These are phyloP conservation scores for Moesziomyces sp. DNA, from an alignment of 1,284 basidiomycete genomes.

Conservation along the genomic window DNA sequence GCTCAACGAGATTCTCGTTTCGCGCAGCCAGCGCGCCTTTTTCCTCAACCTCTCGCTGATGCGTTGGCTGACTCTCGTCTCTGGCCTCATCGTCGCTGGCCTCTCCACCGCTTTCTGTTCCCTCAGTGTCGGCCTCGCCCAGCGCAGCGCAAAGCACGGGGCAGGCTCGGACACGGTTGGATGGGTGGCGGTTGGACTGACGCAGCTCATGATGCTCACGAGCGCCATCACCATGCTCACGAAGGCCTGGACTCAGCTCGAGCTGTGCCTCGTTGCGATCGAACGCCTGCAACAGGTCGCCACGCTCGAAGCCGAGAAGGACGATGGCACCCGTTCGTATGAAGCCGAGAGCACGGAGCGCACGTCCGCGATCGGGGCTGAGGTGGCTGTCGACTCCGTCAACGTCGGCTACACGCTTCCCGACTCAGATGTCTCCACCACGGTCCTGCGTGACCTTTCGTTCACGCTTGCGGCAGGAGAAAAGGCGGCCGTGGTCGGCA, in stretches of 20 bases:
- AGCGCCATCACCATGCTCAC: conserved; percentile 3
- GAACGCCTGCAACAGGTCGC: conserved; percentile 5
- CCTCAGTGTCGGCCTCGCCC: too few species aligned
- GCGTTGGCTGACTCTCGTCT: conserved; percentile 1
- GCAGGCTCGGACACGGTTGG: too few species aligned
- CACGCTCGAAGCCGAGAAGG: not conserved
- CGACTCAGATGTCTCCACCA: not conserved
- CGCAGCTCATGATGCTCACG: not conserved
- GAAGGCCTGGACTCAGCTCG: conserved; percentile 4
- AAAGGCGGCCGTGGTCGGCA: conserved; percentile 2
- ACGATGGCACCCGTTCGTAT: too few species aligned
- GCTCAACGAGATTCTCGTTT: conserved; percentile 6
- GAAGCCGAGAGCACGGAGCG: too few species aligned
- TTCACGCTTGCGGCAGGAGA: conserved; percentile 2
- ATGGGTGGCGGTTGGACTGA: too few species aligned
- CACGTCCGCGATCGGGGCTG: too few species aligned
- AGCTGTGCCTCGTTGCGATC: conserved; percentile 5
- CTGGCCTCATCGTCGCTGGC: too few species aligned
- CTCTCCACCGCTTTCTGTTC: too few species aligned
- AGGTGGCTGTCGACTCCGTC: too few species aligned
- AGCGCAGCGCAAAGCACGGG: too few species aligned
- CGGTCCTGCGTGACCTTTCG: not conserved
- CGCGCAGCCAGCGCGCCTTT: conserved; percentile 5
- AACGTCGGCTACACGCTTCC: too few species aligned
- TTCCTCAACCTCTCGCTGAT: conserved; percentile 8